Base-by-base conservation (phyloP, 169 alveolate species). In the Sarcocystis neurona region DNA sequence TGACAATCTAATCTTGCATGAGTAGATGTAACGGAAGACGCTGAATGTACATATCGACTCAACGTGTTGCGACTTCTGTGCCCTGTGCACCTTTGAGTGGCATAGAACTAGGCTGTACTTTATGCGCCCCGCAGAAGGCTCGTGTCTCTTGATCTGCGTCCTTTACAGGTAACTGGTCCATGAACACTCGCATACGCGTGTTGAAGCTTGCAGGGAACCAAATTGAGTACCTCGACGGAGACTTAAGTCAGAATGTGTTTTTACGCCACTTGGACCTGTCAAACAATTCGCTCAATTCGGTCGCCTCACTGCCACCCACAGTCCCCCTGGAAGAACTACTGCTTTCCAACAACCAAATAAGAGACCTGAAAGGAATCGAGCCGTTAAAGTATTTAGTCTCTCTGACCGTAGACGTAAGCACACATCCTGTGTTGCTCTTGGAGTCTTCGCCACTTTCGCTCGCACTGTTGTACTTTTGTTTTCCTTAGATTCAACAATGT, bases 121-220 rank as follows among this genome's bases (percentile, higher is more conserved):
- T n/a, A n/a, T n/a, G n/a, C n/a, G n/a, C n/a, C n/a, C n/a, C n/a
- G n/a, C n/a, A n/a, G n/a, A n/a, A n/a, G n/a, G n/a, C n/a, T n/a
- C n/a, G n/a, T n/a, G n/a, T n/a, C n/a, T n/a, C n/a, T n/a, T n/a
- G n/a, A n/a, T n/a, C n/a, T n/a, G n/a, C n/a, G n/a, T n/a, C 27
- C 23, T 12, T 27, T 12, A 18, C 43, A 87, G 91, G 91, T 0
- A 87, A 87, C 87, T 87, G 91, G 91, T 84, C 80, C 37, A 75
- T 87, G 82, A 87, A 87, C 80, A 50, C 53, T 43, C 86, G 91
- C n/a, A 44, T 87, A 56, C 77, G 91, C 56, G 79, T 87, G 34
- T 72, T 87, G 82, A 48, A 50, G 48, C 91, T 87, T 37, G 80
- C 53, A 4, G 87, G 91, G 56, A 87, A 87, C 80, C 60, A 50